Evolutionary conservation across 192 early-diverging fungal species (phyloP).

Genomic region (Coemansia sp.): DNA sequence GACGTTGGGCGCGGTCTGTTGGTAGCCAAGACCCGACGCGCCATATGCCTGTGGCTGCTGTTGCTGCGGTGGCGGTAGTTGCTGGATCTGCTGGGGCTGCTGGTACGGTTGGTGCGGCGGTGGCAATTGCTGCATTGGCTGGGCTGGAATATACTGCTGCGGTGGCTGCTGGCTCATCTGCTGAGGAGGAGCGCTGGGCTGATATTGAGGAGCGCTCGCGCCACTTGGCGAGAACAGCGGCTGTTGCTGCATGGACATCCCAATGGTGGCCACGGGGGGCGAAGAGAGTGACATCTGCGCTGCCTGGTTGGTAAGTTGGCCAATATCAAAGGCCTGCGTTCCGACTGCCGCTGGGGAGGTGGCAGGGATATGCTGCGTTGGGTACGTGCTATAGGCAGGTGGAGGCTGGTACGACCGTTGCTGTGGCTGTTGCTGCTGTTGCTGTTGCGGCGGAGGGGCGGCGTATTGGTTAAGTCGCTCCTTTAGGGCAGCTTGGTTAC

Average conservation of each 20-base stretch:
- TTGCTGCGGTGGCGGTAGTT: constrained; percentile 7
- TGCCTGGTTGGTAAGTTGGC: constrained; percentile 39
- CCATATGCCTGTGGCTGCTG: constrained; percentile 11
- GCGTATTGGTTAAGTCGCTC: constrained; percentile 59
- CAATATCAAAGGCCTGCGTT: constrained; percentile 36
- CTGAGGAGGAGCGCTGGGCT: constrained; percentile 40
- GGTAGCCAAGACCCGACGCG: neutral
- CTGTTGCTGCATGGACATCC: constrained; percentile 21
- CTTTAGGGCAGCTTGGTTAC: constrained; percentile 59
- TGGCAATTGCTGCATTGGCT: constrained; percentile 13
- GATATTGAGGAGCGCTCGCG: constrained; percentile 28
- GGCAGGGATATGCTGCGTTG: constrained; percentile 9
- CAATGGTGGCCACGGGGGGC: constrained; percentile 9
- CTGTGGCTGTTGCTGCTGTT: constrained; percentile 12
- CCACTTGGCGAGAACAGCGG: constrained; percentile 18
- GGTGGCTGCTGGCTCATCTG: constrained; percentile 9
- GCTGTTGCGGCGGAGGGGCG: constrained; percentile 12
- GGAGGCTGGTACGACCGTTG: constrained; percentile 5
- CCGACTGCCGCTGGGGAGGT: constrained; percentile 20
- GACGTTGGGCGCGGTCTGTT: neutral
- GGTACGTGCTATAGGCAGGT: constrained; percentile 10
- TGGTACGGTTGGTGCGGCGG: constrained; percentile 15
- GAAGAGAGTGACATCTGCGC: constrained; percentile 41
- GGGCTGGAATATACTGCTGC: constrained; percentile 6
- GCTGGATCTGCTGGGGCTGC: constrained; percentile 21